Evolutionary conservation across 192 early-diverging fungal genomes (phyloP).

Genomic region (Coemansia sp.): DNA sequence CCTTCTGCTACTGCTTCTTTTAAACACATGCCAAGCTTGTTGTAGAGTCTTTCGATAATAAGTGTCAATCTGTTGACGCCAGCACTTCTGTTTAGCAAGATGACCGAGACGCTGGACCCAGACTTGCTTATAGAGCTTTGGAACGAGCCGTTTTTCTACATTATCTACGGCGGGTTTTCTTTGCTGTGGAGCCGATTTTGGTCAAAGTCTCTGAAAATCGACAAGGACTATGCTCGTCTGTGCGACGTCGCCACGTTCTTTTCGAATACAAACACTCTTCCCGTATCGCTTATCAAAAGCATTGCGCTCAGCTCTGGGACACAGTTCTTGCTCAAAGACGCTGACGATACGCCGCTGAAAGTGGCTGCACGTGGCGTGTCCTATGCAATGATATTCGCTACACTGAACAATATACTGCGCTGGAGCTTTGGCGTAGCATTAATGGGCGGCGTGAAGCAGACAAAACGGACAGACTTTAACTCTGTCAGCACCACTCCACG

Average conservation of each 20-base stretch:
- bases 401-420: slow-evolving; percentile 74
- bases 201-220: slow-evolving; percentile 39
- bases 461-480: slow-evolving; percentile 30
- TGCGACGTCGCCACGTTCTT: slow-evolving; percentile 67
- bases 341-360: slow-evolving; percentile 47
- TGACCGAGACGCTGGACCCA: slow-evolving; percentile 66
- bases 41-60: slow-evolving; percentile 57
- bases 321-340: slow-evolving; percentile 48
- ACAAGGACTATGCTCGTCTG: slow-evolving; percentile 60
- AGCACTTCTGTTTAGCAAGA: slow-evolving; percentile 72
- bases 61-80: slow-evolving; percentile 77
- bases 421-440: slow-evolving; percentile 76
- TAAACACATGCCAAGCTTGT: neutral
- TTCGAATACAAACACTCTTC: slow-evolving; percentile 72
- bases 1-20: neutral
- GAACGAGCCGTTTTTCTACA: slow-evolving; percentile 66
- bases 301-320: slow-evolving; percentile 54
- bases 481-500: slow-evolving; percentile 39
- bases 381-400: slow-evolving; percentile 77
- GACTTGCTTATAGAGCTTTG: slow-evolving; percentile 65
- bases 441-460: slow-evolving; percentile 48
- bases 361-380: slow-evolving; percentile 65
- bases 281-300: slow-evolving; percentile 69
- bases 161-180: slow-evolving; percentile 51
- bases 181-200: slow-evolving; percentile 48